phyloP scores from a whole-genome alignment of 2,329 filamentous ascomycete genomes.

The Colletotrichum zoysiae region DNA sequence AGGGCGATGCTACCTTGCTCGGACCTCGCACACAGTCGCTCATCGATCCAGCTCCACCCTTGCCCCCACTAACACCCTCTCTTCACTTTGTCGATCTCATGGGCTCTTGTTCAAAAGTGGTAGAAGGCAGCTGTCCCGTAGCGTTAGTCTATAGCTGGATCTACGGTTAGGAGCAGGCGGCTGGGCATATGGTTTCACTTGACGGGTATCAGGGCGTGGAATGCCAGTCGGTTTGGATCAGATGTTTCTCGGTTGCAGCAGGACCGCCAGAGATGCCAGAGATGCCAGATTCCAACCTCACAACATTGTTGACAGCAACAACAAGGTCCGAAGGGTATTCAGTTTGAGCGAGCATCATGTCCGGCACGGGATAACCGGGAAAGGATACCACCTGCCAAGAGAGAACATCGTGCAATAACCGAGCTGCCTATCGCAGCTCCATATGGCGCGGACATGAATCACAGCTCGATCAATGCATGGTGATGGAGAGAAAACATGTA shows the following conservation, averaged over 20 bases:
- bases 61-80: not conserved
- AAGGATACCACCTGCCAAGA: slow-evolving; percentile 41
- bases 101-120: not conserved
- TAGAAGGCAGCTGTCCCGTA: not conserved
- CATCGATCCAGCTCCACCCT: not conserved
- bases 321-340: not conserved
- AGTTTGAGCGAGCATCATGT: slow-evolving; percentile 17
- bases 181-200: not conserved
- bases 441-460: not conserved
- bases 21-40: not conserved
- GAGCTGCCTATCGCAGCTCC: slow-evolving; percentile 25
- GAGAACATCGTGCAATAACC: slow-evolving; percentile 32
- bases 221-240: not conserved
- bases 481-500: slow-evolving; percentile 10
- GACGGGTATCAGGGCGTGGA: not conserved
- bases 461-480: slow-evolving; percentile 8
- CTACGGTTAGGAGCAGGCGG: not conserved
- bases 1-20: not conserved
- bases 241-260: not conserved
- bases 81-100: not conserved
- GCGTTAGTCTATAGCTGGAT: not conserved
- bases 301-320: not conserved
- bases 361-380: slow-evolving; percentile 33
- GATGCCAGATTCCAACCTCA: no score
- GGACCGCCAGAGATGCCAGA: not conserved